These are phyloP conservation scores for Auriscalpium orientale DNA, from an alignment of 768 basidiomycete genomes.

Conservation along the genomic window DNA sequence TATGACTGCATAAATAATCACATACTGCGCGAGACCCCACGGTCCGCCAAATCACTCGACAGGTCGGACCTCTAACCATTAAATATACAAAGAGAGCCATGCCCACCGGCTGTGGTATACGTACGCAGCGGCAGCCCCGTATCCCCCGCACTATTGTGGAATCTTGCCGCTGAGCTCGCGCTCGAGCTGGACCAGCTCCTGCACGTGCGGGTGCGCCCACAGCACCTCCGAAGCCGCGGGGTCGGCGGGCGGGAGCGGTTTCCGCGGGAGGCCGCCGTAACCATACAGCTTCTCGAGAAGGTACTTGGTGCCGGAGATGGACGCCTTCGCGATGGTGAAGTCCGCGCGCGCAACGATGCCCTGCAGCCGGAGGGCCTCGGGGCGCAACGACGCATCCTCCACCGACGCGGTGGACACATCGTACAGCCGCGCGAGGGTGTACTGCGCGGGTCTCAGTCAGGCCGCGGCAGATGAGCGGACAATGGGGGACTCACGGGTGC, in stretches of 20 bases:
- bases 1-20: too few relatives aligned
- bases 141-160: neutral
- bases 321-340: constrained; percentile 66
- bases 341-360: constrained; percentile 77
- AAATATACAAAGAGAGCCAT: too few relatives aligned
- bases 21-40: too few relatives aligned
- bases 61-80: too few relatives aligned
- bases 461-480: neutral
- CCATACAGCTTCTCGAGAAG: constrained; percentile 67
- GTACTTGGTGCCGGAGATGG: constrained; percentile 80
- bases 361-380: constrained; percentile 69
- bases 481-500: constrained; percentile 47
- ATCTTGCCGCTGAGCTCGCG: constrained; percentile 41
- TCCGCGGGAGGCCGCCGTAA: constrained; percentile 75
- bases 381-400: constrained; percentile 47
- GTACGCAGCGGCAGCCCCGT: too few relatives aligned
- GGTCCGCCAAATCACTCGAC: too few relatives aligned
- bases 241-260: constrained; percentile 65
- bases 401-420: constrained; percentile 52
- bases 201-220: constrained; percentile 68
- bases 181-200: constrained; percentile 61
- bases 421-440: constrained; percentile 53
- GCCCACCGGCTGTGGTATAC: too few relatives aligned
- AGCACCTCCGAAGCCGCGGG: constrained; percentile 47
- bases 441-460: constrained; percentile 26